phyloP scores from a whole-genome alignment of 2,329 filamentous ascomycete species.

The Sporothrix phasma region DNA sequence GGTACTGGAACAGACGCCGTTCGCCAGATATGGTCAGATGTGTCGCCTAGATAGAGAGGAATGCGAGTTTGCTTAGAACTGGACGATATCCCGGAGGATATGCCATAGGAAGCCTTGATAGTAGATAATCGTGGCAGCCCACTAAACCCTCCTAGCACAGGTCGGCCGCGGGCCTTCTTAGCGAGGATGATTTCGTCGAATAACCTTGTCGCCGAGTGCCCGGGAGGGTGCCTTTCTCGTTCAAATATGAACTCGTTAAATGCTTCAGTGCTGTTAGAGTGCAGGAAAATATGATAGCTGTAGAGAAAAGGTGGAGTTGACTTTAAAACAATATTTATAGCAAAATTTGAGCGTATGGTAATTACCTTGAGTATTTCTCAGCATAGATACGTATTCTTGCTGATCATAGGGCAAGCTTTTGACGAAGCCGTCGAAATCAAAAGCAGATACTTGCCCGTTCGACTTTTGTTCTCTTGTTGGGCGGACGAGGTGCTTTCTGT shows the following conservation, averaged over 20 bases:
- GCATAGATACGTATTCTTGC: constrained; percentile 53
- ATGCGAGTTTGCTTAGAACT: constrained; percentile 28
- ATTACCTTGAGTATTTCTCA: constrained; percentile 57
- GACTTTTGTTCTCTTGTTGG: constrained; percentile 51
- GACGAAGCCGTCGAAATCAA: constrained; percentile 56
- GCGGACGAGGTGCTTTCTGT: constrained; percentile 52
- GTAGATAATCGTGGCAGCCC: constrained; percentile 49
- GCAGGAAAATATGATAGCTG: too few species aligned
- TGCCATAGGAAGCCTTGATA: constrained; percentile 46
- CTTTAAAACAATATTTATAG: too few species aligned
- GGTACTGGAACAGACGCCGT: constrained; percentile 51
- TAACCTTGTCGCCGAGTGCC: constrained; percentile 58
- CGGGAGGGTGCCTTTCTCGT: constrained; percentile 54
- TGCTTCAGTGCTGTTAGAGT: constrained; percentile 29
- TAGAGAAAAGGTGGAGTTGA: too few species aligned
- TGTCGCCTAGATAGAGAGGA: constrained; percentile 58
- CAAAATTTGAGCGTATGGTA: neutral
- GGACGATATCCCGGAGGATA: constrained; percentile 32
- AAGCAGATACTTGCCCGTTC: constrained; percentile 50
- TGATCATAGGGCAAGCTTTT: constrained; percentile 56
- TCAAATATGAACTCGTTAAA: constrained; percentile 84
- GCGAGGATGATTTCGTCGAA: constrained; percentile 80
- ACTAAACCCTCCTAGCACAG: constrained; percentile 46
- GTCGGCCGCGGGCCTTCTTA: constrained; percentile 59
- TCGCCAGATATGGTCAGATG: constrained; percentile 70